A percentile compares a stretch with the other conserved stretches of the same genome.
These are phyloP conservation scores for Casuarina glauca DNA, from an alignment of 306 rosid species.

Conservation along the genomic window DNA sequence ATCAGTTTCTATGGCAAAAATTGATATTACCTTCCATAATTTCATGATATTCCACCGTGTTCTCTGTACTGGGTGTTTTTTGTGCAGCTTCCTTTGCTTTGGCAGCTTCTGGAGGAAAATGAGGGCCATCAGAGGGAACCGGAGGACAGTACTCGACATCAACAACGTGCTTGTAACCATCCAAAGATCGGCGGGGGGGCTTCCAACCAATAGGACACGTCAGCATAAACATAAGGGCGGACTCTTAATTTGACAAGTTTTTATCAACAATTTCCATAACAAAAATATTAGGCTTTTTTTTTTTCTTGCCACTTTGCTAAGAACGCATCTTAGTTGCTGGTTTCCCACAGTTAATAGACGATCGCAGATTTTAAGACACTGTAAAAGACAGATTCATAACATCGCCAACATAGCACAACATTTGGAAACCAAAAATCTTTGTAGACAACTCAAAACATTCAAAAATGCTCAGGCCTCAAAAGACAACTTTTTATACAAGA, in stretches of 20 bases:
- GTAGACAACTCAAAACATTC: not conserved
- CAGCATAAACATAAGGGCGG: slow-evolving; percentile 7
- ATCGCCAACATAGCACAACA: not conserved
- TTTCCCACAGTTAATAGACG: not conserved
- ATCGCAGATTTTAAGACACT: not conserved
- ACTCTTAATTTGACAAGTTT: slow-evolving; percentile 1
- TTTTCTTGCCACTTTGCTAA: not conserved
- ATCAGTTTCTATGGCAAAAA: slow-evolving; percentile 12
- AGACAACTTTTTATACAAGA: not conserved
- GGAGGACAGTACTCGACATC: slow-evolving; percentile 79
- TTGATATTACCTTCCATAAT: slow-evolving; percentile 73
- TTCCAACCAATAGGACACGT: slow-evolving; percentile 39
- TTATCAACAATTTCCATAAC: slow-evolving; percentile 12
- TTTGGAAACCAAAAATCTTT: not conserved
- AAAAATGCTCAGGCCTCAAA: not conserved
- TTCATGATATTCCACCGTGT: slow-evolving; percentile 84
- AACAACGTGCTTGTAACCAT: slow-evolving; percentile 90
- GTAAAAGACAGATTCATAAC: not conserved
- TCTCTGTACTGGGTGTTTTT: slow-evolving; percentile 58
- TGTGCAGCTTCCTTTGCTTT: slow-evolving; percentile 92
- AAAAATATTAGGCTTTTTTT: not conserved
- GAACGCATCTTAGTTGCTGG: slow-evolving; percentile 3
- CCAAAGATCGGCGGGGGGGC: slow-evolving; percentile 84
- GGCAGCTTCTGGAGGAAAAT: slow-evolving; percentile 75
- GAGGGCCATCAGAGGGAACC: slow-evolving; percentile 71